phyloP scores from a whole-genome alignment of 176 grass and related monocot genomes.

The Oryza coarctata region DNA sequence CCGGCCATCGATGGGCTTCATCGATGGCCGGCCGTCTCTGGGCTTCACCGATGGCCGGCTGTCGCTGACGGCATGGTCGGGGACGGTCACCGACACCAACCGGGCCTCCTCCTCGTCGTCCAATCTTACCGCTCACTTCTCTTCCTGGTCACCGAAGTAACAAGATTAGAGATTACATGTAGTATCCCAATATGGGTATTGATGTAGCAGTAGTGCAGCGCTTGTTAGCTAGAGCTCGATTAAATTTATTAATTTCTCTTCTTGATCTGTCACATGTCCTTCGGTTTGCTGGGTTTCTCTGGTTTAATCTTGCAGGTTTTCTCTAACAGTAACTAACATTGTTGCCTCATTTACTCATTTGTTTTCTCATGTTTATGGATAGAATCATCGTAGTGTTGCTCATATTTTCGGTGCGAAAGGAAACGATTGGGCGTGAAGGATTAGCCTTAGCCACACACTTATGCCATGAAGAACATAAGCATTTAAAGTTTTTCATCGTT shows the following conservation, averaged over 20 bases:
- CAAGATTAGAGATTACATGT: not conserved
- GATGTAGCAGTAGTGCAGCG: not conserved
- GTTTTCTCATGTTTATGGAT: not conserved
- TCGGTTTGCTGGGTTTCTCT: not conserved
- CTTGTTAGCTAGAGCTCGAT: slow-evolving; percentile 28
- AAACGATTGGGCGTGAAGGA: not conserved
- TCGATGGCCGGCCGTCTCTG: not conserved
- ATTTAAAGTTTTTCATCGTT: not conserved
- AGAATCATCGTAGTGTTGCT: too few relatives aligned
- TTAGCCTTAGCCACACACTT: not conserved
- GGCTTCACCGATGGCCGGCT: slow-evolving; percentile 25
- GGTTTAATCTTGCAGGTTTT: not conserved
- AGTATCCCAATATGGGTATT: not conserved
- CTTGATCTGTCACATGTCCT: not conserved
- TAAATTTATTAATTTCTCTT: slow-evolving; percentile 18
- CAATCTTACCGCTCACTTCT: slow-evolving; percentile 39
- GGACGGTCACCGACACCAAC: slow-evolving; percentile 40
- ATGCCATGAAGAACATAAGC: not conserved
- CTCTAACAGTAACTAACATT: not conserved
- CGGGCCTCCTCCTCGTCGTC: slow-evolving; percentile 40
- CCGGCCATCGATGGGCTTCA: not conserved
- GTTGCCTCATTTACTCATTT: not conserved
- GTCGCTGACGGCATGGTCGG: slow-evolving; percentile 5
- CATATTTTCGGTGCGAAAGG: not conserved
- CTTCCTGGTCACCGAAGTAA: slow-evolving; percentile 33